Evolutionary conservation across 805 yeast genomes (phyloP).

Genomic region (Wickerhamiella lipophila): DNA sequence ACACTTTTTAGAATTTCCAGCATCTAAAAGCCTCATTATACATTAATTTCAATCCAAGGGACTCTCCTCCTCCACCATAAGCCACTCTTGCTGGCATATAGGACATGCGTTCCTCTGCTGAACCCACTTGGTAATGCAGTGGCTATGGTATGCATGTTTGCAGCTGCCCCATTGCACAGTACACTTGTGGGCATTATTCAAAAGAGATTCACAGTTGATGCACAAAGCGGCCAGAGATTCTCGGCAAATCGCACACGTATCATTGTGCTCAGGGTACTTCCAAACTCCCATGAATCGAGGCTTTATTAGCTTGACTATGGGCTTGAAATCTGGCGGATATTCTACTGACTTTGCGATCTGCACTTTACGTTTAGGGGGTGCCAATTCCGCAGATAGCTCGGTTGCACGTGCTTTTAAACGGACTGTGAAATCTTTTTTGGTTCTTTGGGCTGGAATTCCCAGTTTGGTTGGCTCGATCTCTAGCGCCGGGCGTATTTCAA

Average conservation of each 20-base stretch:
- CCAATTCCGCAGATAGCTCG: neutral
- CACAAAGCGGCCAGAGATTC: constrained; percentile 4
- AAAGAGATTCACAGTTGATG: neutral
- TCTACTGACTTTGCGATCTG: constrained; percentile 1
- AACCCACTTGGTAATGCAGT: constrained; percentile 8
- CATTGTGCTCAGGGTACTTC: constrained; percentile 1
- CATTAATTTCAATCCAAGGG: neutral
- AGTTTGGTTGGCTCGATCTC: neutral
- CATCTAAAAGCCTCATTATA: no score
- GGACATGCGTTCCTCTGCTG: constrained; percentile 10
- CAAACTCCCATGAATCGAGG: constrained; percentile 4
- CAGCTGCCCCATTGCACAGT: constrained; percentile 7
- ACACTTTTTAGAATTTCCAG: no score
- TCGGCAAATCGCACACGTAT: constrained; percentile 12
- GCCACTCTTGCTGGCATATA: constrained; percentile 7
- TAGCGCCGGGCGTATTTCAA: neutral
- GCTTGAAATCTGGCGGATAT: neutral
- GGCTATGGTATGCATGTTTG: constrained; percentile 8
- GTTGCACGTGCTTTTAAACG: neutral
- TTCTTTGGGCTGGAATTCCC: neutral
- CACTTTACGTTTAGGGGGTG: neutral
- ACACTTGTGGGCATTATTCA: neutral
- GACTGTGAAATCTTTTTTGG: neutral
- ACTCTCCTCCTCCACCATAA: neutral
- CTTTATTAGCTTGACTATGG: neutral